Base-by-base conservation (phyloP, 2,329 filamentous ascomycete genomes). In the Fusarium phyllophilum region DNA sequence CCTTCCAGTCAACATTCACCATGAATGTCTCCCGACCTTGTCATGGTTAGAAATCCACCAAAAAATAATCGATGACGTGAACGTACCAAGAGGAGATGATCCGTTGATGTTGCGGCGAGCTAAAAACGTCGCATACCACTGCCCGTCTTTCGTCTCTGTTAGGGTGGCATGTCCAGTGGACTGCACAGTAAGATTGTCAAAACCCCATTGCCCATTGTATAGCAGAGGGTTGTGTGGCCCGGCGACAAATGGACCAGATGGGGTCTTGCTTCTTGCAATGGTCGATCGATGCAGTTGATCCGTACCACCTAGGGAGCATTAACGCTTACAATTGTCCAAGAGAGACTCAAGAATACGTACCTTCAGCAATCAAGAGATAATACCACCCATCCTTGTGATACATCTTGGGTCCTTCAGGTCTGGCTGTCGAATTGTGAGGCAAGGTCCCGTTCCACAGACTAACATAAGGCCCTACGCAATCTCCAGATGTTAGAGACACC, bases 291-390 rank as follows among this genome's bases (percentile, higher is more conserved):
- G 48, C 6, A 52, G 31, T 6, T 52, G 31, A 20, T 52, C 48
- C n/a, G 48, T 20, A 11, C 48, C 48, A 1, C 48, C 48, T 51
- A 10, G 0, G 12, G 17, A 24, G 8, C 8, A 24, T 51, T 24
- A 51, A 9, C 6, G 12, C 6, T 33, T 1, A 13, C 13, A 6
- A 0, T 7, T 18, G 15, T 0, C 24, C 1, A 8, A 33, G 10
- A 8, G 8, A 10, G 4, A 14, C 6, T 14, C 8, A 20, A 20
- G 18, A 0, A 8, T 0, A 34, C 8, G 18, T 24, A 36, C 31
- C n/a, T 36, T 52, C 48, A 15, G 48, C 48, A 6, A 52, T 52
- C 6, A 52, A 12, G 17, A 52, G 31, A 8, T 52, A 52, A 18
- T 52, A 52, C 48, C 48, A 36, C 1, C n/a, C 31, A 6, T 52